Evolutionary conservation across 83 land plant genomes (phyloP), one percentile per base, ranked within the genome.

Genomic region (Picea engelmannii): DNA sequence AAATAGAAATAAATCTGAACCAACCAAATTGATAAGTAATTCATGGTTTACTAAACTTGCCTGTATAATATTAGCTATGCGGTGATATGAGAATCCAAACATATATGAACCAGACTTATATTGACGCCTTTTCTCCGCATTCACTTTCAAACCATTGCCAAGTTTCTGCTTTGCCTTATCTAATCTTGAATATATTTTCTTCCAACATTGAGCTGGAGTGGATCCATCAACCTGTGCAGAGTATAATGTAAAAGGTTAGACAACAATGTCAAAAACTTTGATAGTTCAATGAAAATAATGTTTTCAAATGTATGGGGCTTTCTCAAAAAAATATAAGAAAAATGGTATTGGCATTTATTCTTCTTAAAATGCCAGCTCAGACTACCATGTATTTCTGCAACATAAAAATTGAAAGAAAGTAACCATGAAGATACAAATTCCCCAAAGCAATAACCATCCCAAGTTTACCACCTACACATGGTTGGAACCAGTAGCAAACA

Each of bases 31-130:
- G 78, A 25, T 4, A 52, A 27, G 31, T 55, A 52, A 52, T 52
- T 21, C 25, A 21, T 4, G 17, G 25, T 5, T 20, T 23, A 2
- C 55, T 47, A 79, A 4, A 63, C 71, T 38, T 78, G 83, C 93
- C 91, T 91, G 80, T 62, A 91, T 89, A 40, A 89, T 85, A 80
- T 84, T 83, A 18, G 76, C 16, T 58, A 91, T 82, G 38, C 79
- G 78, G 6, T 85, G 82, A 83, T 87, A 71, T 55, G 91, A 85
- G 70, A 91, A 91, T 17, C 93, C 93, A 87, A 91, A 91, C 93
- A 91, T 91, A 73, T 89, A 78, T 59, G 86, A 85, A 64, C 93
- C 93, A 75, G 93, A 85, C 62, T 80, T 83, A 38, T 40, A 70
- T 1, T 18, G 42, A 47, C 62, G 27, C 40, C 20, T 78, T 84